These are phyloP conservation scores for Tetradesmus lagerheimii DNA, from an alignment of 139 green algal genomes.

Conservation along the genomic window DNA sequence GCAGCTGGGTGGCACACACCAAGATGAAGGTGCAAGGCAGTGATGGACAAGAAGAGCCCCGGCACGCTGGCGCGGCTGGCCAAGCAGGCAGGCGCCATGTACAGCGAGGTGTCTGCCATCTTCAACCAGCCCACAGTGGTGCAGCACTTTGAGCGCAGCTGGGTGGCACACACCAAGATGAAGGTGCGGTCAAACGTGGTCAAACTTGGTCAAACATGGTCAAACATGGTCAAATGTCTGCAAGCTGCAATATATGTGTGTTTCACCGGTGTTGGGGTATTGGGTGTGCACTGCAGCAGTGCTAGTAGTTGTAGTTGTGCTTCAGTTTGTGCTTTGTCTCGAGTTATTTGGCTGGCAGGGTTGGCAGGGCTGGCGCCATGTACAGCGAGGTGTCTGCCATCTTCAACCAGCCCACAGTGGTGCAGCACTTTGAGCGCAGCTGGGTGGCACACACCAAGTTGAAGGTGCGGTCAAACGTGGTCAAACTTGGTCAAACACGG, in stretches of 20 bases:
- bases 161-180: slow-evolving; percentile 46
- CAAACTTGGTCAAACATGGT: slow-evolving; percentile 79
- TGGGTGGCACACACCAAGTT: slow-evolving; percentile 47
- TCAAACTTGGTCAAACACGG: slow-evolving; percentile 83
- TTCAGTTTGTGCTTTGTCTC: too few species aligned
- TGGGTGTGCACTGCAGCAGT: too few species aligned
- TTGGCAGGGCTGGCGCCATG: too few species aligned
- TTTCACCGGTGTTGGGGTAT: too few species aligned
- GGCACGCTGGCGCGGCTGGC: slow-evolving; percentile 79
- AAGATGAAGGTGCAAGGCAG: slow-evolving; percentile 76
- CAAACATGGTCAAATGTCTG: too few species aligned
- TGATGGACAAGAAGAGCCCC: slow-evolving; percentile 81
- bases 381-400: slow-evolving; percentile 77
- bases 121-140: slow-evolving; percentile 65
- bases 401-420: slow-evolving; percentile 65
- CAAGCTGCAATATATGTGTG: too few species aligned
- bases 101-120: slow-evolving; percentile 65
- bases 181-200: slow-evolving; percentile 54
- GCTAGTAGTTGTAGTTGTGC: too few species aligned
- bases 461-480: slow-evolving; percentile 31
- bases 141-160: slow-evolving; percentile 81
- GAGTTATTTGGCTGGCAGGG: too few species aligned
- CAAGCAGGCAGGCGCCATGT: slow-evolving; percentile 76
- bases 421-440: slow-evolving; percentile 80
- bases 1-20: slow-evolving; percentile 47